phyloP scores from a whole-genome alignment of 192 early-diverging fungal genomes.

The Coemansia sp. region DNA sequence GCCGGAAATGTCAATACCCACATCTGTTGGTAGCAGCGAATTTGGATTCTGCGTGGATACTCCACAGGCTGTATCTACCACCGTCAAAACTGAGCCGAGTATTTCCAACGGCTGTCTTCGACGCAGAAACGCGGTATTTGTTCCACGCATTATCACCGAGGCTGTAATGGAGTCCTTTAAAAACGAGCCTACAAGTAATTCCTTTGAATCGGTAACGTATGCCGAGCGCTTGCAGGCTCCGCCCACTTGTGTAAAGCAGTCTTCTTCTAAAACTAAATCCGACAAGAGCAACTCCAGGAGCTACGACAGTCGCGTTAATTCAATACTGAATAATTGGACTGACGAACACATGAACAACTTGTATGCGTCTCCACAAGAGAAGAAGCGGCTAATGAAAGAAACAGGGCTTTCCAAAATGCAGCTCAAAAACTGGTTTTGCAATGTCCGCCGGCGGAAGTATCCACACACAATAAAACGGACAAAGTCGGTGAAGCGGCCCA shows the following conservation, averaged over 20 bases:
- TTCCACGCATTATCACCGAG: slow-evolving; percentile 17
- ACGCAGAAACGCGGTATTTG: slow-evolving; percentile 27
- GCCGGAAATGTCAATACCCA: background rate
- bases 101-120: background rate
- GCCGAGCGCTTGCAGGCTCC: background rate
- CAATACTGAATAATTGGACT: slow-evolving; percentile 30
- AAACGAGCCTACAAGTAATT: background rate
- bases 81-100: background rate
- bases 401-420: slow-evolving; percentile 46
- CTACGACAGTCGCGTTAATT: slow-evolving; percentile 18
- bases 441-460: slow-evolving; percentile 43
- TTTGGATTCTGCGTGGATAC: background rate
- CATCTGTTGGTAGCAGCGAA: background rate
- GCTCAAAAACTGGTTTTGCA: slow-evolving; percentile 53
- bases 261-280: background rate
- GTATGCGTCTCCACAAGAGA: slow-evolving; percentile 30
- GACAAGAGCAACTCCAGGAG: slow-evolving; percentile 11
- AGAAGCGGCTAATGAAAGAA: slow-evolving; percentile 25
- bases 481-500: background rate
- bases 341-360: slow-evolving; percentile 16
- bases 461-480: slow-evolving; percentile 8
- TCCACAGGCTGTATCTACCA: background rate
- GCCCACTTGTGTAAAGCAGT: background rate
- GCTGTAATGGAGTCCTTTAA: slow-evolving; percentile 3
- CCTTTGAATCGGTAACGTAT: background rate